Evolutionary conservation across 116 monocot species (phyloP).

Genomic region (Dioscorea cayenensis): DNA sequence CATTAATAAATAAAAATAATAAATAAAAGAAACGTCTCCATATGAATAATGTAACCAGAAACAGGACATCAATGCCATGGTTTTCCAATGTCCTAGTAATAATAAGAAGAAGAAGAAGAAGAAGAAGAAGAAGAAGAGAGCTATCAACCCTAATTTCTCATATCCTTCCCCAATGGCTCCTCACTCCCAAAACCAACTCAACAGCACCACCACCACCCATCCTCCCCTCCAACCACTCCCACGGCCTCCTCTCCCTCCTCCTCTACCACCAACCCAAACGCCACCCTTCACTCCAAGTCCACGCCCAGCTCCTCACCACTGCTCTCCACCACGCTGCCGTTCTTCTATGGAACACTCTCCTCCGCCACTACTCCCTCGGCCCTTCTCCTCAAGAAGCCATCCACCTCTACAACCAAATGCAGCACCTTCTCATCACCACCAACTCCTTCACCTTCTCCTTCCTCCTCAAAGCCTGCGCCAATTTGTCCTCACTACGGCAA

Average conservation of each 20-base stretch:
- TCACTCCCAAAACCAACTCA: too few relatives aligned
- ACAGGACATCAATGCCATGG: too few relatives aligned
- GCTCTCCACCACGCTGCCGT: slow-evolving; percentile 5
- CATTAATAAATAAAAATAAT: too few relatives aligned
- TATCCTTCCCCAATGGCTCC: too few relatives aligned
- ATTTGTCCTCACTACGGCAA: neutral
- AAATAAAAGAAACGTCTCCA: too few relatives aligned
- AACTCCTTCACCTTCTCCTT: slow-evolving; percentile 62
- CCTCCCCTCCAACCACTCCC: neutral
- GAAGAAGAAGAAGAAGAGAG: too few relatives aligned
- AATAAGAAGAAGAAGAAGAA: too few relatives aligned
- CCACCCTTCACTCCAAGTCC: slow-evolving; percentile 24
- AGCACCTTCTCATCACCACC: neutral
- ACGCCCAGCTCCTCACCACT: slow-evolving; percentile 34
- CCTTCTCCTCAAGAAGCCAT: slow-evolving; percentile 26
- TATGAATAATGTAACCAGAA: too few relatives aligned
- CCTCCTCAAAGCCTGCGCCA: slow-evolving; percentile 61
- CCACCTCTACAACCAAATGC: slow-evolving; percentile 25
- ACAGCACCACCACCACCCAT: neutral
- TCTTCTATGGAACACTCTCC: slow-evolving; percentile 29
- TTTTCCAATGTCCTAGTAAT: too few relatives aligned
- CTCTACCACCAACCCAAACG: slow-evolving; percentile 11
- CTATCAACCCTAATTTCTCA: too few relatives aligned
- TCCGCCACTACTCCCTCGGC: slow-evolving; percentile 27
- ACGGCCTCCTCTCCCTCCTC: slow-evolving; percentile 22